Evolutionary conservation across 2,329 filamentous ascomycete genomes (phyloP), one percentile per base, ranked within the genome.

Genomic region (Didymella segeticola): DNA sequence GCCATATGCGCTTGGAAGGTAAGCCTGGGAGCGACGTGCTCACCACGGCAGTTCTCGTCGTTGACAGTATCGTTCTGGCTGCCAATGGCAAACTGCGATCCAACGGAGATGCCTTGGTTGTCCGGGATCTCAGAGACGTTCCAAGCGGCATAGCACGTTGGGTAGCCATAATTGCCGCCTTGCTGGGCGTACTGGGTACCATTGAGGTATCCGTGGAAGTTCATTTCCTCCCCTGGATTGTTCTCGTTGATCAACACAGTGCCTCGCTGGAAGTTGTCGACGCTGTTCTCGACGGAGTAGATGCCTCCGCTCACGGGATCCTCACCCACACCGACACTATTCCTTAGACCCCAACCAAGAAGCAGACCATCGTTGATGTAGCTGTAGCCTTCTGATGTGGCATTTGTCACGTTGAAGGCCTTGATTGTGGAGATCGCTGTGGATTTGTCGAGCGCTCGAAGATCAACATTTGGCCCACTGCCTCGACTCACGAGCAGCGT

Each of bases 171-270:
- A 71, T 90, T 90, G 3, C 67, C 64, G 15, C 78, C 80, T 64
- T 82, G 75, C 25, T 74, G 63, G 2, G 62, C 53, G 17, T 70
- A 74, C 7, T 61, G 10, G 0, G 80, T 81, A n/a, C 79, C 78
- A 37, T 82, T 81, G 3, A 89, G 76, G 52, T 80, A 82, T 3
- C 89, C 88, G 55, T 89, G 84, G 69, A 84, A 90, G 72, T 91
- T 91, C 70, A 92, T 74, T 72, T 91, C 87, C 67, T 91, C 89
- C 14, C 81, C 89, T 0, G 89, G 89, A 64, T 91, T 91, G 63
- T 89, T 79, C 55, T 83, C 71, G 61, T 89, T 85, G 37, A 90
- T 81, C 56, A 89, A 85, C n/a, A 78, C 61, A 9, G 82, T 83
- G 41, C 80, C 73, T 26, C 88, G 80, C 12, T 74, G 73, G 14